Evolutionary conservation across 345 rosid species (phyloP).

Genomic region (Triadica sebifera): DNA sequence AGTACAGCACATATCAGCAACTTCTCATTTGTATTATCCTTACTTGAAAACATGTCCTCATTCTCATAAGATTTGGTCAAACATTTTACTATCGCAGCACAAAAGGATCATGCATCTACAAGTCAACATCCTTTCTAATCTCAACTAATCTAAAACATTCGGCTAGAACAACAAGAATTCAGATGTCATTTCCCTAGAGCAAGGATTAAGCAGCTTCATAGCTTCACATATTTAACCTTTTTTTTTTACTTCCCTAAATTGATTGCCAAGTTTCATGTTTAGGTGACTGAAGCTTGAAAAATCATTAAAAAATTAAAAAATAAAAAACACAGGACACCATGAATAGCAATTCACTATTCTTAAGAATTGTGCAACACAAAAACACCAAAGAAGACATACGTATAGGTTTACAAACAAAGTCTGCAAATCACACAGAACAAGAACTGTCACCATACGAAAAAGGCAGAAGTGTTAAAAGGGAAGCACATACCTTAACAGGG

Average conservation of each 20-base stretch:
- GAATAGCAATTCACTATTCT: background rate
- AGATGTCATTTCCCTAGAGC: background rate
- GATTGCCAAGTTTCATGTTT: background rate
- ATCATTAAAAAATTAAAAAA: background rate
- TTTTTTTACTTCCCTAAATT: background rate
- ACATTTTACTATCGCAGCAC: background rate
- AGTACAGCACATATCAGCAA: background rate
- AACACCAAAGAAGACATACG: background rate
- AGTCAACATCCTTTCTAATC: background rate
- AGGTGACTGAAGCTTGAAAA: background rate
- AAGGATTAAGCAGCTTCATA: background rate
- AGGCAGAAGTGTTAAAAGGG: conserved; percentile 1
- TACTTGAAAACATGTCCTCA: background rate
- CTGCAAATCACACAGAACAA: conserved; percentile 3
- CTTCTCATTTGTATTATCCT: background rate
- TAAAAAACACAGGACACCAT: background rate
- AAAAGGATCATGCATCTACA: background rate
- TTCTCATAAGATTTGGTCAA: background rate
- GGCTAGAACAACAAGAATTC: background rate
- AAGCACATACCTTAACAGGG: conserved; percentile 54
- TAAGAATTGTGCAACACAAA: background rate
- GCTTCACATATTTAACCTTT: background rate
- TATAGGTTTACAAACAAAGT: background rate
- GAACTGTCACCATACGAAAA: conserved; percentile 1
- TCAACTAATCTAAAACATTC: background rate